Conservation (phyloP, 2,329 filamentous ascomycete species). For the Colletotrichum filicis region DNA sequence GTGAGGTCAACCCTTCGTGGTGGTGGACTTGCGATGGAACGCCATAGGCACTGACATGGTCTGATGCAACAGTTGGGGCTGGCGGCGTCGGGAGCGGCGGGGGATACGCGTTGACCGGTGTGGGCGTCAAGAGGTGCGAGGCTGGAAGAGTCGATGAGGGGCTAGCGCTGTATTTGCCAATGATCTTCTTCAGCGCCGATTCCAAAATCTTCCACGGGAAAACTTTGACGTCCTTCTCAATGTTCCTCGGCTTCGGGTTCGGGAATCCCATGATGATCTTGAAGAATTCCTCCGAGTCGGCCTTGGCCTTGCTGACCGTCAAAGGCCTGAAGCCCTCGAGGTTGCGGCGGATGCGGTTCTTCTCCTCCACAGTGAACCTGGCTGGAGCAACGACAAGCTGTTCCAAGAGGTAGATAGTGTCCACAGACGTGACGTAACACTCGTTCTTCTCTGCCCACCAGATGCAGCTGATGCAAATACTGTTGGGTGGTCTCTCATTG, state of each 20-base stretch:
- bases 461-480: slow-evolving; percentile 97
- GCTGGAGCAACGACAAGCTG: slow-evolving; percentile 80
- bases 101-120: slow-evolving; percentile 51
- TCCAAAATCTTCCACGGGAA: slow-evolving; percentile 95
- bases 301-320: slow-evolving; percentile 92
- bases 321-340: slow-evolving; percentile 92
- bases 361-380: slow-evolving; percentile 95
- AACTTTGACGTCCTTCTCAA: slow-evolving; percentile 99
- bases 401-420: slow-evolving; percentile 95
- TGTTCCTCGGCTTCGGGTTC: slow-evolving; percentile 94
- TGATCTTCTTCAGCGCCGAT: slow-evolving; percentile 94
- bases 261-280: slow-evolving; percentile 99
- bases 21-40: slow-evolving; percentile 51
- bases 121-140: slow-evolving; percentile 54
- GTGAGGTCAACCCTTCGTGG: slow-evolving; percentile 63
- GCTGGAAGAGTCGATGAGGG: slow-evolving; percentile 52
- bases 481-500: slow-evolving; percentile 83
- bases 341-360: slow-evolving; percentile 96
- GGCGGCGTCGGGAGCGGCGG: slow-evolving; percentile 59
- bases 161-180: slow-evolving; percentile 87
- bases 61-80: slow-evolving; percentile 45
- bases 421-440: slow-evolving; percentile 94
- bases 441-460: slow-evolving; percentile 93
- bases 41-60: slow-evolving; percentile 51
- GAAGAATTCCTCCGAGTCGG: slow-evolving; percentile 96